Percentiles rank a stretch among this genome's conserved stretches.
Conservation (phyloP, 2,329 filamentous ascomycete species). For the Venturiaceae sp. region DNA sequence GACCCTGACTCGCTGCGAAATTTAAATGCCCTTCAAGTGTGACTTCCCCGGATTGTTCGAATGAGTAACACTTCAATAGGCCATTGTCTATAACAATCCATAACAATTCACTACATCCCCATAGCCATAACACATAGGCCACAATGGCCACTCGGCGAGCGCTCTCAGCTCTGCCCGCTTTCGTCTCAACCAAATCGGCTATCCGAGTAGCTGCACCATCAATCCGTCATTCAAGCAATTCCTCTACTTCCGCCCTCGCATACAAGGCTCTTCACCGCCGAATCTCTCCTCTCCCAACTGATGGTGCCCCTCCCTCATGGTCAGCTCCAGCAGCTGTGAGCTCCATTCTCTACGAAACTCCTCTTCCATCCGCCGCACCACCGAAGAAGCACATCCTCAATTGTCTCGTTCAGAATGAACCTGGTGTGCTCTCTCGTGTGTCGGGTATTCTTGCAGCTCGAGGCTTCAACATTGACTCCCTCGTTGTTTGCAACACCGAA, state of each 20-base stretch:
- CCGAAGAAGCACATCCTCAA: slow-evolving; percentile 95
- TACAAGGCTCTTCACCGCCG: slow-evolving; percentile 96
- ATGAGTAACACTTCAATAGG: neutral
- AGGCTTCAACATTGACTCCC: slow-evolving; percentile 97
- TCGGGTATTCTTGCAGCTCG: slow-evolving; percentile 92
- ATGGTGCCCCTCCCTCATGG: slow-evolving; percentile 70
- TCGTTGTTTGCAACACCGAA: slow-evolving; percentile 97
- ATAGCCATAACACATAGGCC: neutral
- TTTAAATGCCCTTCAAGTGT: too few species aligned
- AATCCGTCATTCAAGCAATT: slow-evolving; percentile 19
- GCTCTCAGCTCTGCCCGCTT: slow-evolving; percentile 7
- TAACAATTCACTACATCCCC: neutral
- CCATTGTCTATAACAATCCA: neutral
- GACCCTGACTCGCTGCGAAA: too few species aligned
- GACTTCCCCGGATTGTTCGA: neutral
- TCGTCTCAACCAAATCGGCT: neutral
- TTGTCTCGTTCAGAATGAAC: slow-evolving; percentile 97
- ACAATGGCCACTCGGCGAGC: slow-evolving; percentile 7
- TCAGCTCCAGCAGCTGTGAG: slow-evolving; percentile 87
- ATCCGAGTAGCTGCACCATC: neutral
- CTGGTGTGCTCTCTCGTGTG: slow-evolving; percentile 89
- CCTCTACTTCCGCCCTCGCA: slow-evolving; percentile 84
- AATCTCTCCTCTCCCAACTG: slow-evolving; percentile 71
- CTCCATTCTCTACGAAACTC: slow-evolving; percentile 98
- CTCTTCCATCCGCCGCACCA: slow-evolving; percentile 69